Evolutionary conservation across 805 yeast species (phyloP), one percentile per base, ranked within the genome.

Genomic region (Wickerhamomyces canadensis): DNA sequence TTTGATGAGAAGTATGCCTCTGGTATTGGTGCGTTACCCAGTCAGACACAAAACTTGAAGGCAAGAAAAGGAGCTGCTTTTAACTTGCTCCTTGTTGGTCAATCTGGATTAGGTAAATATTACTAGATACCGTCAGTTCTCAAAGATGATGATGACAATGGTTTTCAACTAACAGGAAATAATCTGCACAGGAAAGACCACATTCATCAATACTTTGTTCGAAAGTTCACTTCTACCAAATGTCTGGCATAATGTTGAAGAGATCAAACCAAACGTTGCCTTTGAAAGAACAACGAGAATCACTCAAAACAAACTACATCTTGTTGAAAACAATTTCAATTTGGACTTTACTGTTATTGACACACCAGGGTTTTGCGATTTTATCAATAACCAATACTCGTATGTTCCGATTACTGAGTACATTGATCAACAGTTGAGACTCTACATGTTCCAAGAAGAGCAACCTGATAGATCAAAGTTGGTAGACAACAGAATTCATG

Each of bases 41-140:
- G 19, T 1, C 68, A 64, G 37, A 49, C 49, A n/a, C 56, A 57
- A 36, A 38, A 36, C 4, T 35, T 59, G 24, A 49, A 44, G 10
- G 50, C 72, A 34, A 73, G 68, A 43, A 67, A 68, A 39, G 96
- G 96, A 14, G 78, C 85, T 16, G 67, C 78, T 19, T 83, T 85
- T 61, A 86, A 94, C 32, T 52, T 89, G 39, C 77, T 88, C 84
- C 77, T 87, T 26, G 88, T 83, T 33, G 96, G 97, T 22, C 88
- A 83, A 59, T 69, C 83, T 35, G 96, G 96, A 4, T 68, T 84
- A 36, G 96, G 95, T 32, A 74, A 70, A 52, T 37, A 22, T 19
- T 24, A 16, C 19, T 23, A 14, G 19, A 31, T 19, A 21, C 33
- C 19, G 10, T 21, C 7, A 27, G 13, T 10, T 15, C 19, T 27